Conservation (phyloP, 2,329 filamentous ascomycete genomes). For the Diaporthe eres region DNA sequence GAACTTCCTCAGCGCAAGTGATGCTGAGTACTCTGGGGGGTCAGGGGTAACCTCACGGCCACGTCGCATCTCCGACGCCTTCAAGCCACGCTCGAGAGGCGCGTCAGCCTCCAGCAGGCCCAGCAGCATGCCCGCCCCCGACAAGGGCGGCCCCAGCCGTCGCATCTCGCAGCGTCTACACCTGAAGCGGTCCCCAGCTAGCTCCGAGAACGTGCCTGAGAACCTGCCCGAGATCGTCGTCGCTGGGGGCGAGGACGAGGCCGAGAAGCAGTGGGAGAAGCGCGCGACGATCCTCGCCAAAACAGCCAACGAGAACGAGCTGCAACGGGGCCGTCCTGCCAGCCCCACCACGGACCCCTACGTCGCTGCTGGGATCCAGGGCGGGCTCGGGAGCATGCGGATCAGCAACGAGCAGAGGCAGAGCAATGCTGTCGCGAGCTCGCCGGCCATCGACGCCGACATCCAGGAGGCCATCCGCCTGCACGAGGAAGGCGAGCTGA, state of each 20-base stretch:
- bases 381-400: conserved; percentile 49
- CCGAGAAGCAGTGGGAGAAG: conserved; percentile 84
- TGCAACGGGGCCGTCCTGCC: conserved; percentile 58
- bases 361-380: conserved; percentile 43
- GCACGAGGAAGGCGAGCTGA: conserved; percentile 87
- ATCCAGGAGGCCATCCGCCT: conserved; percentile 97
- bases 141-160: conserved; percentile 51
- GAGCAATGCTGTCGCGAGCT: conserved; percentile 57
- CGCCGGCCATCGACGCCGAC: conserved; percentile 72
- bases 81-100: conserved; percentile 62
- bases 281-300: conserved; percentile 87
- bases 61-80: conserved; percentile 51
- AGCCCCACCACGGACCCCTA: conserved; percentile 51
- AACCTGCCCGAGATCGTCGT: conserved; percentile 82
- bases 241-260: conserved; percentile 58
- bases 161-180: conserved; percentile 80
- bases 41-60: conserved; percentile 43
- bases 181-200: conserved; percentile 69
- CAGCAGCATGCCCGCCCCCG: conserved; percentile 49
- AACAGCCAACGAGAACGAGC: conserved; percentile 65
- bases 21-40: conserved; percentile 42
- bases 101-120: conserved; percentile 60
- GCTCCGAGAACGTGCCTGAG: conserved; percentile 81
- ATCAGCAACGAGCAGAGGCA: conserved; percentile 45
- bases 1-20: conserved; percentile 47